Base-by-base conservation (phyloP, 768 basidiomycete genomes). In the Tubosaeta sp. region DNA sequence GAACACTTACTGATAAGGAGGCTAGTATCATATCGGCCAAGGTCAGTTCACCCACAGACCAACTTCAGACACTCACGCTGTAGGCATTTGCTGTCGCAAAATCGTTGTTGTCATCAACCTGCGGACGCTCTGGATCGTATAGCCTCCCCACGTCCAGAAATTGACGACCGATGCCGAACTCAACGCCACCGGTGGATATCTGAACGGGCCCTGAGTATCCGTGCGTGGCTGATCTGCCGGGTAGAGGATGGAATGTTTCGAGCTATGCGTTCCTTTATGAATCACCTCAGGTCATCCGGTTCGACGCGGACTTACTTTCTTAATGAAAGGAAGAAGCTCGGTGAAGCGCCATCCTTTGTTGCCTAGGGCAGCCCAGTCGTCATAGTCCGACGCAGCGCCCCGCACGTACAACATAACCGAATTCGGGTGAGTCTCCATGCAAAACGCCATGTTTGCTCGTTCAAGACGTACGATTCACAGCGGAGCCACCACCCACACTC, bases 261-360 rank as follows among this genome's bases (percentile, higher is more conserved):
- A 45, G 6, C 50, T 51, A 9, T 29, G 9, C 29, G 29, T 29
- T 6, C 46, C 6, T 29, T 62, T 37, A 37, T 37, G 6, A 17
- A 22, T 22, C 22, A 22, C 22, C 22, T 22, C 22, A 13, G 12
- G 19, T 22, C 66, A 62, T 5, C 14, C 5, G 6, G 0, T 46
- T 6, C 1, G 1, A 11, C 6, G 33, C 48, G 22, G 22, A 22
- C 22, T 9, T 51, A 79, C 85, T 75, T 85, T 84, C 55, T 71
- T 77, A 29, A 22, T 22, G 13, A 85, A 66, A 0, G 84, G 84
- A 29, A 86, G 76, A 5, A 87, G 60, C 25, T 80, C 70, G 45
- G 72, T 69, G 0, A 80, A 79, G 6, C 82, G 72, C 85, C 85
- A 87, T 2, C 84, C 85, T 1, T 75, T 65, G 60, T 85, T 66